Evolutionary conservation across 305 asterid genomes (phyloP).

Genomic region (Euphrasia arctica): DNA sequence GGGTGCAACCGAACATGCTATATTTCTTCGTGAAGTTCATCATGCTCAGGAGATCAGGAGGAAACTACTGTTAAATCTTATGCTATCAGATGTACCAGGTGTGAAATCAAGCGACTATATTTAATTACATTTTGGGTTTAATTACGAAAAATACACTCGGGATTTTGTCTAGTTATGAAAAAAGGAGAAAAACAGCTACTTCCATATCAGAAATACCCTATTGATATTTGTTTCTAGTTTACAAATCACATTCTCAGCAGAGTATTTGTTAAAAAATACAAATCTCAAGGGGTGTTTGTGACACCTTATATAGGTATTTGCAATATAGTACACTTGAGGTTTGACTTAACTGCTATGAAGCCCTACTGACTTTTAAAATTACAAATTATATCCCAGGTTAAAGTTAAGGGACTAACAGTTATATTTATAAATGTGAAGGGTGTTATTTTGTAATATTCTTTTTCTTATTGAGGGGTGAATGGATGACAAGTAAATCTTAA

Average conservation of each 20-base stretch:
- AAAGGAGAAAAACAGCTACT: not conserved
- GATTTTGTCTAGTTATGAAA: not conserved
- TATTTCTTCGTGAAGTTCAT: conserved; percentile 88
- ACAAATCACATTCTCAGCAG: no score
- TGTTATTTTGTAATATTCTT: no score
- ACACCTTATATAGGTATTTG: not conserved
- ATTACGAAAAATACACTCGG: not conserved
- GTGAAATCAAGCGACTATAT: conserved; percentile 20
- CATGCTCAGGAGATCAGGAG: conserved; percentile 96
- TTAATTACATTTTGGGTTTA: not conserved
- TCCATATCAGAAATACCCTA: not conserved
- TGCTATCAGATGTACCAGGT: conserved; percentile 95
- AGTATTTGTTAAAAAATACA: not conserved
- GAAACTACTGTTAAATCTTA: conserved; percentile 73
- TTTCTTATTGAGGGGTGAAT: no score
- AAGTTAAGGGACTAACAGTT: no score
- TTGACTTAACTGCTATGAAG: no score
- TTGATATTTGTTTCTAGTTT: no score
- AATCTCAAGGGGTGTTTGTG: not conserved
- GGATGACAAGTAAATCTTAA: no score
- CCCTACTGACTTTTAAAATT: no score
- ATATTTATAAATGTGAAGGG: no score
- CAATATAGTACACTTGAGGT: not conserved
- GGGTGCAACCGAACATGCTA: conserved; percentile 78
- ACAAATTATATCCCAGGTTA: no score